A percentile compares a stretch with the other conserved stretches of the same genome.
These are phyloP conservation scores for Penicillium sp. DNA, from an alignment of 2,329 filamentous ascomycete genomes.

Conservation along the genomic window DNA sequence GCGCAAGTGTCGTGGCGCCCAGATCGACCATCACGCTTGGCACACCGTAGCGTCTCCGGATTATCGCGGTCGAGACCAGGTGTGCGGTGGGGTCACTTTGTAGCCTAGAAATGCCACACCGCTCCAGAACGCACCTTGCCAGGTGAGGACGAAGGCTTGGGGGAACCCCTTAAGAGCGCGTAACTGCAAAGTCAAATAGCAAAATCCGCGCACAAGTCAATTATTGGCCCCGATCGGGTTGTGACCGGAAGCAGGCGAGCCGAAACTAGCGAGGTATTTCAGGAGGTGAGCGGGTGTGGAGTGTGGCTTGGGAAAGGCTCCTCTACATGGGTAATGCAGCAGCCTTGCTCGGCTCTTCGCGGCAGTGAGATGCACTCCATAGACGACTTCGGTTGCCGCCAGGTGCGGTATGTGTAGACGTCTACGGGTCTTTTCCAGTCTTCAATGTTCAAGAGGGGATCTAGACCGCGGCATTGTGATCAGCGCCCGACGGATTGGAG, in stretches of 20 bases:
- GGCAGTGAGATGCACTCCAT: neutral
- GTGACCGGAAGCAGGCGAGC: neutral
- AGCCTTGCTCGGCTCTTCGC: neutral
- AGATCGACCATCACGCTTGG: conserved; percentile 20
- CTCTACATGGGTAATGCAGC: neutral
- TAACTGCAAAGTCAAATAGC: neutral
- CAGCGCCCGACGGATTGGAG: neutral
- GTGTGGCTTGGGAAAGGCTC: neutral
- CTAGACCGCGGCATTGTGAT: conserved; percentile 8
- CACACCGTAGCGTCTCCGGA: conserved; percentile 5
- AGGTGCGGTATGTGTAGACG: neutral
- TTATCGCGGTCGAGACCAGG: conserved; percentile 15
- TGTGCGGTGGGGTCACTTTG: neutral
- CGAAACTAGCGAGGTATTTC: conserved; percentile 5
- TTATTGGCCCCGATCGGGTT: neutral
- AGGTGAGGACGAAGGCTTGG: neutral
- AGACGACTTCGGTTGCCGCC: no score
- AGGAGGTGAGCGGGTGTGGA: neutral
- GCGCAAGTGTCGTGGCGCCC: conserved; percentile 3
- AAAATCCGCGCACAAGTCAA: neutral
- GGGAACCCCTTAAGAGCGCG: neutral
- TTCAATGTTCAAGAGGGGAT: neutral
- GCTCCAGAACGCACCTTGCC: neutral
- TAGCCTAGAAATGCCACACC: neutral
- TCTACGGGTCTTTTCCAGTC: no score